A percentile compares a stretch with the other conserved stretches of the same genome.
Conservation (phyloP, 2,329 filamentous ascomycete genomes). For the Aspergillus sp. region DNA sequence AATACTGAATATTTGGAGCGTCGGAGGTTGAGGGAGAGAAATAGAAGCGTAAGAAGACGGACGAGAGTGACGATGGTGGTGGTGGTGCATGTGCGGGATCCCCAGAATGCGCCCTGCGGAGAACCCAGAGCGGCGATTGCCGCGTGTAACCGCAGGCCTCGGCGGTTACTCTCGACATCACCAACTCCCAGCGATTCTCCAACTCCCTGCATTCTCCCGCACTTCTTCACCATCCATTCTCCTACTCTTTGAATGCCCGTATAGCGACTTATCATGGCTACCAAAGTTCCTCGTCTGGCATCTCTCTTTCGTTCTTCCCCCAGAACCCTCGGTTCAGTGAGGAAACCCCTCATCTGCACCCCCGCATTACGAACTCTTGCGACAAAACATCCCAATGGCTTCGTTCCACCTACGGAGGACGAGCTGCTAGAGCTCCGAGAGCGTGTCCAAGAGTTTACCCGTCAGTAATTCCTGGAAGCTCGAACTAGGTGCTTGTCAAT, state of each 20-base stretch:
- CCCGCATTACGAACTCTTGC: conserved; percentile 52
- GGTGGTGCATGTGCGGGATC: not conserved
- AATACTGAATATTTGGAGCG: not conserved
- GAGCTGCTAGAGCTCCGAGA: conserved; percentile 81
- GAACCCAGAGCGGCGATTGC: conserved; percentile 41
- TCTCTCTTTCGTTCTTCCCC: conserved; percentile 33
- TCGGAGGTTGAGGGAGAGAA: not conserved
- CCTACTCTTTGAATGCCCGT: not conserved
- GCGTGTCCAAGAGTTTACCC: conserved; percentile 81
- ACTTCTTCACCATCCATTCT: not conserved
- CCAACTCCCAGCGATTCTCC: not conserved
- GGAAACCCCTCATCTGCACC: conserved; percentile 30
- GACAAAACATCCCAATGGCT: conserved; percentile 66
- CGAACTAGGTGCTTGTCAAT: too few relatives aligned
- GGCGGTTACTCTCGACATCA: conserved; percentile 6
- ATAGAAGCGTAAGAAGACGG: conserved; percentile 2
- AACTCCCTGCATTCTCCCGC: conserved; percentile 6
- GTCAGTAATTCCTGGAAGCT: conserved; percentile 30
- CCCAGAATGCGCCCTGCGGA: conserved; percentile 22
- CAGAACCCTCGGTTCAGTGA: conserved; percentile 25
- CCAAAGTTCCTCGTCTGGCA: conserved; percentile 25
- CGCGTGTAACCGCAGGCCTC: conserved; percentile 43
- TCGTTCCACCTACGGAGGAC: conserved; percentile 64
- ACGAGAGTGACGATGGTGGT: conserved; percentile 9
- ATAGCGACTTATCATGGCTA: conserved; percentile 27